Evolutionary conservation across 73 alveolate species (phyloP).

Genomic region (Paramecium caudatum): DNA sequence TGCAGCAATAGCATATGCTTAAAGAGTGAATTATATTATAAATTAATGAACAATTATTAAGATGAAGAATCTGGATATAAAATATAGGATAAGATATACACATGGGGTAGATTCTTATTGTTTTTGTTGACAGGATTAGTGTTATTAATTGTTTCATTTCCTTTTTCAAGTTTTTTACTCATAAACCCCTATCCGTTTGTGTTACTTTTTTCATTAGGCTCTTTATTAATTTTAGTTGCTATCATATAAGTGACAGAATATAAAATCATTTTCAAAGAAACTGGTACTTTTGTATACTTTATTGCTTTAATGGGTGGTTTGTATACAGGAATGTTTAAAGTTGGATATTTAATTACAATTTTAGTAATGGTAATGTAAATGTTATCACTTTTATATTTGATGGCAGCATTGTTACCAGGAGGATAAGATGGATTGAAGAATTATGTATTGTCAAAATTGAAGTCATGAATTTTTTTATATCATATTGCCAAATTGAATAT

Average conservation of each 20-base stretch:
- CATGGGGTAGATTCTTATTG: constrained; percentile 62
- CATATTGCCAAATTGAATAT: constrained; percentile 53
- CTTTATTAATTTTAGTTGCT: constrained; percentile 37
- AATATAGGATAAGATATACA: neutral
- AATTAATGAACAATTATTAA: constrained; percentile 48
- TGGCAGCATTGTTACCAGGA: constrained; percentile 38
- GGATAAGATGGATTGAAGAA: constrained; percentile 51
- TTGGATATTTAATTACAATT: constrained; percentile 51
- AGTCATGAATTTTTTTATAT: neutral
- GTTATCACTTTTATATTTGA: neutral
- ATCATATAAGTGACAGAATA: neutral
- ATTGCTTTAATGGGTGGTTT: constrained; percentile 23
- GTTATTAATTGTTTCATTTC: constrained; percentile 26
- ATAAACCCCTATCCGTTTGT: constrained; percentile 57
- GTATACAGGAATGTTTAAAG: constrained; percentile 34
- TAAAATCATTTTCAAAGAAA: constrained; percentile 24
- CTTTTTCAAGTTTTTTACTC: constrained; percentile 36
- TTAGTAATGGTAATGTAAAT: neutral
- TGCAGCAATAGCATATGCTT: constrained; percentile 53
- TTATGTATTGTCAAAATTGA: constrained; percentile 31
- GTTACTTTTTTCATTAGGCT: constrained; percentile 48
- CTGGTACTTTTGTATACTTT: constrained; percentile 25
- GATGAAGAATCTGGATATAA: constrained; percentile 64
- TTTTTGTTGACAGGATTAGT: constrained; percentile 21
- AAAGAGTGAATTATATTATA: neutral